Evolutionary conservation across 805 yeast species (phyloP), one percentile per base, ranked within the genome.

Genomic region (Scheffersomyces coipomensis): DNA sequence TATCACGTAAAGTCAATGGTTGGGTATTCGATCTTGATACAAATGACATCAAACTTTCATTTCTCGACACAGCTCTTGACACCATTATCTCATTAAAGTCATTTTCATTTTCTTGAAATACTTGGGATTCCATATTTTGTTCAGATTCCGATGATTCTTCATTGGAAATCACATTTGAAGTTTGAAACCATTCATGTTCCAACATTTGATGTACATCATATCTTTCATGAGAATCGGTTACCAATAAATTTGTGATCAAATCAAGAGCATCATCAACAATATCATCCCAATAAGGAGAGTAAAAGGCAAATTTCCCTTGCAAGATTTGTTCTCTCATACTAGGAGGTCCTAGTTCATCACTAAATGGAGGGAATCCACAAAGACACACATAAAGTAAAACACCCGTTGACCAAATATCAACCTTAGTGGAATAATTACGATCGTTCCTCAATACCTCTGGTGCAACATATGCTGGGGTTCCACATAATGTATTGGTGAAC

Each of bases 401-500:
- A 3, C 93, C 95, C 7, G 85, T 75, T 54, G 88, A 84, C 95
- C 95, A 86, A 57, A 86, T 61, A 57, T 86, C 95, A 10, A 83
- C 88, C 32, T 83, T 78, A 25, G 84, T 82, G 24, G 85, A 74
- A 50, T 86, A 86, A 47, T 73, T 69, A 23, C 83, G 58, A 9
- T 74, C 69, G 58, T 81, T 79, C 12, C 58, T 68, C 21, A 78
- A 51, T 5, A 86, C 84, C 52, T 86, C 95, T 0, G 95, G 95
- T 0, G 93, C 93, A 15, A 86, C 93, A 53, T 86, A 86, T 0
- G 91, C 88, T 0, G 95, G 95, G 0, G 95, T 86, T 2, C 95
- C 95, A 62, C 95, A 86, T 29, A 86, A 60, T 0, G 95, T 86
- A 49, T 81, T 81, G 8, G 95, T 84, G 54, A 84, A 84, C 44